Evolutionary conservation across 345 rosid genomes (phyloP).

Genomic region (Ceriops zippeliana): DNA sequence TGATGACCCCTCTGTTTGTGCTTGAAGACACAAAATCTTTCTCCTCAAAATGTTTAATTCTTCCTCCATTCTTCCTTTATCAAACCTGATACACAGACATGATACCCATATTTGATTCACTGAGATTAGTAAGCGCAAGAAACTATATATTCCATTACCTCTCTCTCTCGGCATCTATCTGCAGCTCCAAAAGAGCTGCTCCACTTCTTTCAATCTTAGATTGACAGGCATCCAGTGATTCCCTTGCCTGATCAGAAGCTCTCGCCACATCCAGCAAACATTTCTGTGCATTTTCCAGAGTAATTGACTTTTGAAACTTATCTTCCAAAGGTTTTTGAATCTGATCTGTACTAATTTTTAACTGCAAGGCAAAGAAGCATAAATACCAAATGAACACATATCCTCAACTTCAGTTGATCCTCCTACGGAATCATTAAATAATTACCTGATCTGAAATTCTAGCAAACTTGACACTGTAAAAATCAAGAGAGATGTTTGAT

Average conservation of each 20-base stretch:
- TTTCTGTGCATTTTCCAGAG: conserved; percentile 58
- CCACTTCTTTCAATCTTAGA: conserved; percentile 54
- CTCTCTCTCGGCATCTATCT: conserved; percentile 64
- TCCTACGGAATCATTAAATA: conserved; percentile 1
- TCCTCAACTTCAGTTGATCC: neutral
- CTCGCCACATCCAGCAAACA: conserved; percentile 52
- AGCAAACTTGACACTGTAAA: conserved; percentile 56
- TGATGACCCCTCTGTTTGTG: conserved; percentile 62
- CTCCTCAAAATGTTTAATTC: conserved; percentile 61
- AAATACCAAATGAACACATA: conserved; percentile 1
- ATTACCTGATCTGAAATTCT: conserved; percentile 89
- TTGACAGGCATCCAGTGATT: conserved; percentile 57
- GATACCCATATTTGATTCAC: conserved; percentile 1
- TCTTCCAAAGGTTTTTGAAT: conserved; percentile 71
- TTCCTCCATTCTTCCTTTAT: conserved; percentile 74
- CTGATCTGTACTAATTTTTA: conserved; percentile 59
- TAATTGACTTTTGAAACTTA: conserved; percentile 44
- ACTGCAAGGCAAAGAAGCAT: conserved; percentile 46
- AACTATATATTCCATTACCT: conserved; percentile 40
- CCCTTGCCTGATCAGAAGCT: conserved; percentile 59
- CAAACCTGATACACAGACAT: conserved; percentile 48
- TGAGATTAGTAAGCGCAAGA: neutral
- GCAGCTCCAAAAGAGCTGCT: conserved; percentile 44
- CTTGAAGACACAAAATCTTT: conserved; percentile 56
- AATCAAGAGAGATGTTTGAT: conserved; percentile 59